Conservation (phyloP, 2,329 filamentous ascomycete species). For the Sordariomycetes sp. region DNA sequence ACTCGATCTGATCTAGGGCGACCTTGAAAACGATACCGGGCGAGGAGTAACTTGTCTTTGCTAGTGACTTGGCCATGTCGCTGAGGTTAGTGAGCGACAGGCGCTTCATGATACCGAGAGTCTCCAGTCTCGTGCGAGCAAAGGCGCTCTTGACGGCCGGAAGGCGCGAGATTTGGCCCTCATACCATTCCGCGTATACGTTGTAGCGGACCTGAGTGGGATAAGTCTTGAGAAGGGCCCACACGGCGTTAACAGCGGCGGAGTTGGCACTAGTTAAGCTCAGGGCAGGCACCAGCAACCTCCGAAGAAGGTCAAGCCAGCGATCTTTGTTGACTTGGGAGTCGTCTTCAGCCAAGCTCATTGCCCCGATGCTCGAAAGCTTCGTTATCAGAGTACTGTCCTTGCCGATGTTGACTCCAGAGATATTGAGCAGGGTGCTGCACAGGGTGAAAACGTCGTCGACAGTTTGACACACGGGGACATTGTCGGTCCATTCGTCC, state of each 20-base stretch:
- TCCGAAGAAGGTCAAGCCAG: constrained; percentile 76
- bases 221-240: constrained; percentile 68
- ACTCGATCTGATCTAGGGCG: constrained; percentile 80
- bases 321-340: constrained; percentile 59
- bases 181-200: constrained; percentile 90
- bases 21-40: constrained; percentile 86
- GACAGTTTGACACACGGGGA: constrained; percentile 79
- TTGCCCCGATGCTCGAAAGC: constrained; percentile 70
- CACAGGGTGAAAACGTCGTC: constrained; percentile 87
- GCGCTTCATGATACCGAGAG: constrained; percentile 75
- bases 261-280: constrained; percentile 79
- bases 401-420: constrained; percentile 80
- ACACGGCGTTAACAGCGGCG: constrained; percentile 74
- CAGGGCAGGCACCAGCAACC: constrained; percentile 75
- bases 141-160: constrained; percentile 72
- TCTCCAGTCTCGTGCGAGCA: constrained; percentile 62
- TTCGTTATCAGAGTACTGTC: constrained; percentile 69
- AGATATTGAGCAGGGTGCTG: constrained; percentile 68
- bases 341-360: constrained; percentile 56
- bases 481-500: constrained; percentile 91
- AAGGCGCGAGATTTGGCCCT: constrained; percentile 60
- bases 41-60: constrained; percentile 83
- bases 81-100: constrained; percentile 78
- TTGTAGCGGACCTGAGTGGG: constrained; percentile 66
- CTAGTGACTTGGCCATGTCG: constrained; percentile 75